Evolutionary conservation across 169 alveolate genomes (phyloP).

Genomic region (Perkinsus marinus): DNA sequence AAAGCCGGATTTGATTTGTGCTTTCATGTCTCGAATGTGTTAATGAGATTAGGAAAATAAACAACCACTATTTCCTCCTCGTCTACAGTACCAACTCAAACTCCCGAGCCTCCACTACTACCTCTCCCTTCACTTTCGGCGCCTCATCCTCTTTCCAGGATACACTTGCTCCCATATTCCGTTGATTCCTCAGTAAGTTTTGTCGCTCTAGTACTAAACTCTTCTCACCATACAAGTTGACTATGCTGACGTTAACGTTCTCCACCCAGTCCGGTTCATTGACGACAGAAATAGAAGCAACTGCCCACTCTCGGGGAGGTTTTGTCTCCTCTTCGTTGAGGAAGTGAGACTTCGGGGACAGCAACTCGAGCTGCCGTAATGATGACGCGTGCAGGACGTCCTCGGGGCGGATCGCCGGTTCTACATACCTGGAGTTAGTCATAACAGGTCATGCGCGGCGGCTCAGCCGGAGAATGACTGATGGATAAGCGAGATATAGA

Average conservation of each 20-base stretch:
- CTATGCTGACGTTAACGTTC: background rate
- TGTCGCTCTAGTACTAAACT: background rate
- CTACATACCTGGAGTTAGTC: background rate
- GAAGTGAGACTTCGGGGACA: background rate
- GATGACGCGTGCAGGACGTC: background rate
- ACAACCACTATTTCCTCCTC: background rate
- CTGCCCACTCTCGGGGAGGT: background rate
- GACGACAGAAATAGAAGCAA: background rate
- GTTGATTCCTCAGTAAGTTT: background rate
- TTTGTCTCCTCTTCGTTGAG: background rate
- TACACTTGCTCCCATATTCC: background rate
- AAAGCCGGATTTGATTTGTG: too few relatives aligned
- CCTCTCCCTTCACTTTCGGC: background rate
- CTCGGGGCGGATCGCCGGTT: background rate
- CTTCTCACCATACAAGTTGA: background rate
- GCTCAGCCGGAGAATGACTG: too few relatives aligned
- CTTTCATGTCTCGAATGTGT: too few relatives aligned
- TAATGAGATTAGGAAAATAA: background rate
- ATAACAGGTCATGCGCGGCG: too few relatives aligned
- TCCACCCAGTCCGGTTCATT: background rate
- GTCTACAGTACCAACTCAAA: background rate
- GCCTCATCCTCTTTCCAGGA: background rate
- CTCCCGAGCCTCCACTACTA: background rate
- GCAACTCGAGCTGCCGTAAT: background rate
- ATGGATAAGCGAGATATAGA: too few relatives aligned